A percentile compares a stretch with the other conserved stretches of the same genome.
Conservation (phyloP, 169 alveolate genomes). For the Miamiensis avidus region DNA sequence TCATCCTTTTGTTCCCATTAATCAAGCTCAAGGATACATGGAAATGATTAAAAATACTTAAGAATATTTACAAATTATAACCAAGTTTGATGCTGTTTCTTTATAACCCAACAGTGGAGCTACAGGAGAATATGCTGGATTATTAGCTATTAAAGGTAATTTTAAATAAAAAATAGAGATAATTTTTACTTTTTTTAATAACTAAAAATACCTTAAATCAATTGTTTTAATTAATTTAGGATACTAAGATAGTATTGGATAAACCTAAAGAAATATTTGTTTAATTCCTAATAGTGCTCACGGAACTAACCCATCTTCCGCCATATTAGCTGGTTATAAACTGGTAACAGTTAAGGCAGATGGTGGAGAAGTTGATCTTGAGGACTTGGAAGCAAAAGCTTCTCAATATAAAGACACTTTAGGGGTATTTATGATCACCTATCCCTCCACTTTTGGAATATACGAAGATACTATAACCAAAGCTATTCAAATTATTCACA, state of each 20-base stretch:
- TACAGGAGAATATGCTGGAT: constrained; percentile 89
- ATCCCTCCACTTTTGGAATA: constrained; percentile 90
- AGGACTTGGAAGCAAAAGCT: constrained; percentile 71
- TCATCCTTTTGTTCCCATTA: constrained; percentile 86
- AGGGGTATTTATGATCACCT: constrained; percentile 84
- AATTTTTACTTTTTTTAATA: too few species aligned
- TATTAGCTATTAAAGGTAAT: constrained; percentile 69
- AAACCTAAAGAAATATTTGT: constrained; percentile 78
- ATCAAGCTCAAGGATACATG: constrained; percentile 75
- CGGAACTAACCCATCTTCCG: constrained; percentile 92
- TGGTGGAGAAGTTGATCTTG: constrained; percentile 71
- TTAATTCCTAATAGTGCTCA: constrained; percentile 90
- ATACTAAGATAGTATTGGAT: constrained; percentile 71
- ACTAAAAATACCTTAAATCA: background rate
- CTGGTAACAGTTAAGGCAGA: constrained; percentile 77
- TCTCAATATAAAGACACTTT: constrained; percentile 68
- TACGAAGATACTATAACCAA: constrained; percentile 78
- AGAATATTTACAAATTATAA: constrained; percentile 48
- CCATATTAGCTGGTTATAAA: constrained; percentile 83
- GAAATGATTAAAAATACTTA: constrained; percentile 62
- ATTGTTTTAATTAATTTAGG: background rate
- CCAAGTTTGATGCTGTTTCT: constrained; percentile 83
- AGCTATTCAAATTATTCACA: constrained; percentile 77
- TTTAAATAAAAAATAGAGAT: background rate
- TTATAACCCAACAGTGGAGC: constrained; percentile 89